These are phyloP conservation scores for Berkeleyomyces rouxiae DNA, from an alignment of 2,329 filamentous ascomycete species.

Conservation along the genomic window DNA sequence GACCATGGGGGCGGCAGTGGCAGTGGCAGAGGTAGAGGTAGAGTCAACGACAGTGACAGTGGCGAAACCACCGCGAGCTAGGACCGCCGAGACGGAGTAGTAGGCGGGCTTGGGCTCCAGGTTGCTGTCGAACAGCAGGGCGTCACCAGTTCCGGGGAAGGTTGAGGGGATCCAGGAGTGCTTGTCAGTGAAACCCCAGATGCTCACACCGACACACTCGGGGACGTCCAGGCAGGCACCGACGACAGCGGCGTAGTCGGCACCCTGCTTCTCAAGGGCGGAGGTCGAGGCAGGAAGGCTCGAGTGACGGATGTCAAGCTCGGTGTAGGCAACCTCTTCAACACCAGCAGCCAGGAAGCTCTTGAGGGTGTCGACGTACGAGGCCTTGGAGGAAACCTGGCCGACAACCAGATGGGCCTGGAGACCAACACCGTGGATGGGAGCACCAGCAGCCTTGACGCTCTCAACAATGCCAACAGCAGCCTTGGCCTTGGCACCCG, in stretches of 20 bases:
- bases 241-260: constrained; percentile 18
- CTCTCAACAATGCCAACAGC: constrained; percentile 29
- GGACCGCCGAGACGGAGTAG: constrained; percentile 22
- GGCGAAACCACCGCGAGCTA: constrained; percentile 19
- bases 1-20: constrained; percentile 15
- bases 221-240: constrained; percentile 19
- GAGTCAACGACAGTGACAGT: constrained; percentile 10
- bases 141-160: constrained; percentile 26
- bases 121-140: constrained; percentile 27
- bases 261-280: constrained; percentile 19
- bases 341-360: constrained; percentile 28
- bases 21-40: constrained; percentile 8
- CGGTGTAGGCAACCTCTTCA: constrained; percentile 35
- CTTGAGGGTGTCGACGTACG: constrained; percentile 26
- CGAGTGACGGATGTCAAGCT: constrained; percentile 33
- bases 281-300: constrained; percentile 18
- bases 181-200: constrained; percentile 24
- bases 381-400: constrained; percentile 27
- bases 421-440: constrained; percentile 46
- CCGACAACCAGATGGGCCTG: constrained; percentile 45
- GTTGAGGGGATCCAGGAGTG: constrained; percentile 27
- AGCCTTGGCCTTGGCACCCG: constrained; percentile 29
- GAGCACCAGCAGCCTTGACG: constrained; percentile 31
- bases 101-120: constrained; percentile 28
- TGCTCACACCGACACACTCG: constrained; percentile 21